Conservation (phyloP, 2,329 filamentous ascomycete genomes). For the Madurella fahalii region DNA sequence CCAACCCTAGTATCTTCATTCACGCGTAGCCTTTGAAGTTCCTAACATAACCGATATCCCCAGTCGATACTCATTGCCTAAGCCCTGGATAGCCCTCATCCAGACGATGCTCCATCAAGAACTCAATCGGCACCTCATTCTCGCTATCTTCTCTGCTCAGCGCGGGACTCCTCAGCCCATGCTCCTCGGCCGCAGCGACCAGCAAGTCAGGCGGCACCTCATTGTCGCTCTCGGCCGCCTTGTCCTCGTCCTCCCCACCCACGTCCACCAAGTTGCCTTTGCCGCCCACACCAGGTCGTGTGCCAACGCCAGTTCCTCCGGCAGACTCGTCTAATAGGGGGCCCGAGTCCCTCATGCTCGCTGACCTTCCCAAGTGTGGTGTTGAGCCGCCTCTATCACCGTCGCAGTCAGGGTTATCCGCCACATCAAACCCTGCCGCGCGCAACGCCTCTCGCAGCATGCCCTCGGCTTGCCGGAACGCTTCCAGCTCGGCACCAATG, state of each 20-base stretch:
- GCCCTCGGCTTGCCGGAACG: constrained; percentile 31
- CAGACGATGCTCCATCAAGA: constrained; percentile 42
- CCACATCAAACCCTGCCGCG: constrained; percentile 28
- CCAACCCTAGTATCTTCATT: no score
- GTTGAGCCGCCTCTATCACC: constrained; percentile 15
- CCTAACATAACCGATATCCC: background rate
- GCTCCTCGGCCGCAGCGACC: constrained; percentile 37
- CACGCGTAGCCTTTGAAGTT: no score
- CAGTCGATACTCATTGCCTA: background rate
- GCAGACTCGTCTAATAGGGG: background rate
- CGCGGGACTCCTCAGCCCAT: background rate
- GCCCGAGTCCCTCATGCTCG: constrained; percentile 6
- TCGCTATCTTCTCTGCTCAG: constrained; percentile 31
- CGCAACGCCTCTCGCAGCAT: constrained; percentile 31
- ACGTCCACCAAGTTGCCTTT: constrained; percentile 33
- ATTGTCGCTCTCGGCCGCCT: constrained; percentile 33
- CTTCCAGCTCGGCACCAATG: constrained; percentile 58
- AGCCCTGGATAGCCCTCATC: background rate
- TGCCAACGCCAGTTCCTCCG: background rate
- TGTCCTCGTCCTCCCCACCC: constrained; percentile 24
- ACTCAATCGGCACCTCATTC: constrained; percentile 49
- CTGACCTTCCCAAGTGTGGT: constrained; percentile 22
- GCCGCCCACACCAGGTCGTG: background rate
- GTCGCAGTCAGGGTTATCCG: constrained; percentile 14
- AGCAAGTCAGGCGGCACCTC: constrained; percentile 52